These are phyloP conservation scores for Aspergillus piperis DNA, from an alignment of 2,329 filamentous ascomycete species.

Conservation along the genomic window DNA sequence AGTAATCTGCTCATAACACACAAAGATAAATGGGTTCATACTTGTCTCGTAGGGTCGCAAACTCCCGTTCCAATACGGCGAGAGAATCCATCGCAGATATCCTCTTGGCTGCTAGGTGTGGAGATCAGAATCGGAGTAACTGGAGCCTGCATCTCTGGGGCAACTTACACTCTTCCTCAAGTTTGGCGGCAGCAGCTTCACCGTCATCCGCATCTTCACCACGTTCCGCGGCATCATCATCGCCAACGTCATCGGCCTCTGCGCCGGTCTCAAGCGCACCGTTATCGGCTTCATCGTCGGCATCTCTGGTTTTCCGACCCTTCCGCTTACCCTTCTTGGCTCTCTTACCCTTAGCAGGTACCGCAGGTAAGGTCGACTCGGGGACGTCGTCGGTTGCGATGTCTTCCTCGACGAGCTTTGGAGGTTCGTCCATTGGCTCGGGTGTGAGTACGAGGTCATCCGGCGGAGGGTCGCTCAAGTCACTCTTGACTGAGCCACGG, in stretches of 20 bases:
- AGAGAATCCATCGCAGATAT: slow-evolving; percentile 78
- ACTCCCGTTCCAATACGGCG: slow-evolving; percentile 80
- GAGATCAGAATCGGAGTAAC: slow-evolving; percentile 6
- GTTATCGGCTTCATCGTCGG: slow-evolving; percentile 39
- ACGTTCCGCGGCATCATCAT: slow-evolving; percentile 49
- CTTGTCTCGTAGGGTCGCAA: slow-evolving; percentile 75
- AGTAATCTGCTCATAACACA: slow-evolving; percentile 10
- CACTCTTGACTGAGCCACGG: slow-evolving; percentile 42
- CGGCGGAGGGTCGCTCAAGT: slow-evolving; percentile 38
- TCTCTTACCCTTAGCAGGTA: slow-evolving; percentile 41
- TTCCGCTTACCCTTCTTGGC: slow-evolving; percentile 51
- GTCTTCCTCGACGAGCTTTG: slow-evolving; percentile 33
- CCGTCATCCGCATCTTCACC: slow-evolving; percentile 49
- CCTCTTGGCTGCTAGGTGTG: slow-evolving; percentile 68
- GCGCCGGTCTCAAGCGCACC: slow-evolving; percentile 44
- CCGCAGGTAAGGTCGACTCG: slow-evolving; percentile 32
- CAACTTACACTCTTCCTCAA: slow-evolving; percentile 54
- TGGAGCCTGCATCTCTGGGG: neutral
- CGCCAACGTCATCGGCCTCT: slow-evolving; percentile 53
- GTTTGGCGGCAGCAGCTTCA: slow-evolving; percentile 47
- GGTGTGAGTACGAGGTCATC: slow-evolving; percentile 37
- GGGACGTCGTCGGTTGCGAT: slow-evolving; percentile 35
- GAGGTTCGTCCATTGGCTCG: slow-evolving; percentile 37
- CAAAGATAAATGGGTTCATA: slow-evolving; percentile 31
- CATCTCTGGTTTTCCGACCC: slow-evolving; percentile 44